A percentile compares a stretch with the other conserved stretches of the same genome.
These are phyloP conservation scores for Dioszegia crocea DNA, from an alignment of 768 basidiomycete genomes.

Conservation along the genomic window DNA sequence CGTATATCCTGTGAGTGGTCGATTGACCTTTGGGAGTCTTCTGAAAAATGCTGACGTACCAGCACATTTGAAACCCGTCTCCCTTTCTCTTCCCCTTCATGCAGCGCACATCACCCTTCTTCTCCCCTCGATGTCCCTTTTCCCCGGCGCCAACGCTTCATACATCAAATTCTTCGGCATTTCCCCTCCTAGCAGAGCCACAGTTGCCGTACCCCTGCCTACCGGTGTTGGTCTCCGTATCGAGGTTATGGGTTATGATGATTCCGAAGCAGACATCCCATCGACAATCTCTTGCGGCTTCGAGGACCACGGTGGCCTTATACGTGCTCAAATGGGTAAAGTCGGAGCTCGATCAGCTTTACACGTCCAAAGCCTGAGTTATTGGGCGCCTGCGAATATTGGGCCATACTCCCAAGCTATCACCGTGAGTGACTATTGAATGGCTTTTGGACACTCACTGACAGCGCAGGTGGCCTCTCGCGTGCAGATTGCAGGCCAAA, in stretches of 20 bases:
- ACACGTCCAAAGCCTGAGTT: conserved; percentile 92
- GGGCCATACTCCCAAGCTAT: conserved; percentile 97
- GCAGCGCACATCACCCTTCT: conserved; percentile 75
- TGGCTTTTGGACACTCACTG: neutral
- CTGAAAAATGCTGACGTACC: conserved; percentile 56
- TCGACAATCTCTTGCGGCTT: too few relatives aligned
- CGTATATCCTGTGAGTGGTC: neutral
- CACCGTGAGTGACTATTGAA: conserved; percentile 55
- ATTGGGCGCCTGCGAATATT: conserved; percentile 99
- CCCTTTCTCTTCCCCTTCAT: conserved; percentile 57
- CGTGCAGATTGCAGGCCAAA: conserved; percentile 91
- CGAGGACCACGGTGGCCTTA: conserved; percentile 18
- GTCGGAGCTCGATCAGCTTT: conserved; percentile 60
- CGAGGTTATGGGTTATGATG: conserved; percentile 73
- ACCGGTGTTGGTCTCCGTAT: conserved; percentile 59
- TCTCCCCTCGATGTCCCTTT: conserved; percentile 71
- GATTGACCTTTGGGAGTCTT: neutral
- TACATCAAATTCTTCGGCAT: conserved; percentile 80
- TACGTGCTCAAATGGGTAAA: conserved; percentile 33
- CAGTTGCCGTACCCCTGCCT: conserved; percentile 74
- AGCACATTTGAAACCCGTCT: conserved; percentile 36
- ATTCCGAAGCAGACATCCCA: conserved; percentile 55
- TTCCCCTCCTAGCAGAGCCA: conserved; percentile 92
- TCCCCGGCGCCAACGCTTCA: conserved; percentile 68
- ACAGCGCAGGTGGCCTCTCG: conserved; percentile 59